phyloP scores from a whole-genome alignment of 75 land plant species.

The Chamaecyparis obtusa region DNA sequence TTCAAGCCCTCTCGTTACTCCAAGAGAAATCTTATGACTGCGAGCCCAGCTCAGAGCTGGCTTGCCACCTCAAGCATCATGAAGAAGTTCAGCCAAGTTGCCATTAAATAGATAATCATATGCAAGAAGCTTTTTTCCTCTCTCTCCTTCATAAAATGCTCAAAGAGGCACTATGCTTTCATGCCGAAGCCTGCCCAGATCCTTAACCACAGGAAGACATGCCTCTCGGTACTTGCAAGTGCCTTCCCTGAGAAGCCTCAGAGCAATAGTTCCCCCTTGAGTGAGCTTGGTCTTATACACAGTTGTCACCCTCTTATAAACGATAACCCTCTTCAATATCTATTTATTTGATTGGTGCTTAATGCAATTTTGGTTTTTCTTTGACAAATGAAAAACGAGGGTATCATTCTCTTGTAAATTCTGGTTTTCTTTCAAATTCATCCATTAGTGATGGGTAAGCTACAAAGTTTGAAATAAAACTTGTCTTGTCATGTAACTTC shows the following conservation, averaged over 20 bases:
- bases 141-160: constrained; percentile 27
- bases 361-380: background rate
- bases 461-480: constrained; percentile 52
- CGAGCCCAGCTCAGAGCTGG: constrained; percentile 30
- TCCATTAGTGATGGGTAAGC: constrained; percentile 37
- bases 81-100: constrained; percentile 33
- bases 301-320: no score
- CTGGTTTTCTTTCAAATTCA: constrained; percentile 12
- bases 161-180: constrained; percentile 25
- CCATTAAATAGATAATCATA: constrained; percentile 26
- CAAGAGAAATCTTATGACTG: constrained; percentile 33
- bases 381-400: background rate
- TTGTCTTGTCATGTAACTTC: constrained; percentile 34
- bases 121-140: constrained; percentile 33
- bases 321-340: background rate
- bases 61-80: constrained; percentile 7
- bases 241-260: constrained; percentile 32
- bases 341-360: background rate
- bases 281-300: constrained; percentile 30
- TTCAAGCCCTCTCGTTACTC: constrained; percentile 24
- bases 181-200: constrained; percentile 28
- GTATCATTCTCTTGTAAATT: background rate
- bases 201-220: constrained; percentile 16
- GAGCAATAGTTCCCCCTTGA: constrained; percentile 20
- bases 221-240: constrained; percentile 18